Evolutionary conservation across 768 basidiomycete species (phyloP).

Genomic region (Amanita rubescens): DNA sequence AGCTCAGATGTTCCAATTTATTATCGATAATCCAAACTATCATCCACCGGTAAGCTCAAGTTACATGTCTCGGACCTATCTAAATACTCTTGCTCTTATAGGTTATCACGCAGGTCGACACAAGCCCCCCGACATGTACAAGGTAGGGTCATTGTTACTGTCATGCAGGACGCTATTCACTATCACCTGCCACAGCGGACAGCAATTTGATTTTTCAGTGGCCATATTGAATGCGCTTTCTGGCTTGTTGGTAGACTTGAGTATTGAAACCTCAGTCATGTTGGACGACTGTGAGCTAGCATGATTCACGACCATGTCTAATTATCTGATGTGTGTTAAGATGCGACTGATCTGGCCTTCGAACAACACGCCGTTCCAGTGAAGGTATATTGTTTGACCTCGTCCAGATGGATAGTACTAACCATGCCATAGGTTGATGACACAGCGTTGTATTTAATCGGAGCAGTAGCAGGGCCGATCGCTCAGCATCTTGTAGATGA

Average conservation of each 20-base stretch:
- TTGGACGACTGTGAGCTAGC: constrained; percentile 56
- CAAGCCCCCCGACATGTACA: constrained; percentile 45
- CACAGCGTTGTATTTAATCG: constrained; percentile 58
- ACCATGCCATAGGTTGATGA: constrained; percentile 42
- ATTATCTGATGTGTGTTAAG: constrained; percentile 22
- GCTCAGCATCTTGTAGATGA: constrained; percentile 58
- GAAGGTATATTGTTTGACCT: constrained; percentile 27
- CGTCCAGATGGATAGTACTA: neutral
- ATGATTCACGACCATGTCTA: neutral
- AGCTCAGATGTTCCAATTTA: constrained; percentile 43
- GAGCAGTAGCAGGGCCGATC: constrained; percentile 61
- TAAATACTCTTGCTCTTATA: constrained; percentile 13
- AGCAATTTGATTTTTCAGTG: constrained; percentile 52
- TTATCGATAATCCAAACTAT: constrained; percentile 41
- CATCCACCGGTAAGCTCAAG: constrained; percentile 40
- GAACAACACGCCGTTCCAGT: constrained; percentile 49
- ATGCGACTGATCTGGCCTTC: constrained; percentile 49
- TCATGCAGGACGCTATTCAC: neutral
- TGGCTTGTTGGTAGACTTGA: constrained; percentile 51
- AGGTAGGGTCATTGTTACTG: constrained; percentile 30
- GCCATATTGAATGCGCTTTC: constrained; percentile 60
- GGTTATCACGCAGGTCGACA: constrained; percentile 51
- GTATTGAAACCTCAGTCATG: constrained; percentile 43
- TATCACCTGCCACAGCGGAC: constrained; percentile 34
- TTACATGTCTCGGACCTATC: neutral